phyloP scores from a whole-genome alignment of 192 early-diverging fungal species.

The Coemansia sp. region DNA sequence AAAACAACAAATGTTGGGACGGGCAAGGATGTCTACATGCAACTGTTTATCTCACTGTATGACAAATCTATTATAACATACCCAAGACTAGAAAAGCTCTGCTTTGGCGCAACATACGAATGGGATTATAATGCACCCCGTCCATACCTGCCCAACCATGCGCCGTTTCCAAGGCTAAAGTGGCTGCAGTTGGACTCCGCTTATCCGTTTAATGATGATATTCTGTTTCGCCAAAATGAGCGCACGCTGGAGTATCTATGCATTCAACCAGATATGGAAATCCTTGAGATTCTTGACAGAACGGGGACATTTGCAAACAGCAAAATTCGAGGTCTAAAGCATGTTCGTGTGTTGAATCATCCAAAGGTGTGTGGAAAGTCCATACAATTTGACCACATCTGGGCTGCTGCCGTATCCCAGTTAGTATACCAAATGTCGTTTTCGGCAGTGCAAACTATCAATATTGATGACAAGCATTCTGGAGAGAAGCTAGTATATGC shows the following conservation, averaged over 20 bases:
- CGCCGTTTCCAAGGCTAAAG: conserved; percentile 10
- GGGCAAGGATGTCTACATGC: background rate
- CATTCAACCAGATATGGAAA: background rate
- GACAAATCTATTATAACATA: conserved; percentile 9
- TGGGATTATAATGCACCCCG: background rate
- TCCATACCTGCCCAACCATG: background rate
- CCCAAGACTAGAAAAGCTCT: conserved; percentile 5
- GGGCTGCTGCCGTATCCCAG: conserved; percentile 9
- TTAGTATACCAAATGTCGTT: conserved; percentile 14
- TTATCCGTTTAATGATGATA: conserved; percentile 22
- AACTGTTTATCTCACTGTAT: conserved; percentile 5
- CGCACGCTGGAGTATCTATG: conserved; percentile 13
- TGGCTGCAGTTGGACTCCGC: conserved; percentile 6
- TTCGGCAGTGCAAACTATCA: background rate
- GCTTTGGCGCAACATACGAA: conserved; percentile 4
- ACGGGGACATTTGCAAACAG: conserved; percentile 5
- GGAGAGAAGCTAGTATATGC: conserved; percentile 19
- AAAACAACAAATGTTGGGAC: conserved; percentile 6
- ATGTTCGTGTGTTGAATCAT: conserved; percentile 1
- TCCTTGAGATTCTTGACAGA: conserved; percentile 11
- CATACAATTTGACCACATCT: conserved; percentile 1
- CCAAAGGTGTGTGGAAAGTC: conserved; percentile 6
- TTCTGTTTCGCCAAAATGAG: conserved; percentile 14
- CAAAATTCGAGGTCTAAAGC: background rate
- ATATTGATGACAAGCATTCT: background rate